Percentiles rank a stretch among this genome's conserved stretches.
Conservation (phyloP, 305 asterid species). For the Rubia peregrina region DNA sequence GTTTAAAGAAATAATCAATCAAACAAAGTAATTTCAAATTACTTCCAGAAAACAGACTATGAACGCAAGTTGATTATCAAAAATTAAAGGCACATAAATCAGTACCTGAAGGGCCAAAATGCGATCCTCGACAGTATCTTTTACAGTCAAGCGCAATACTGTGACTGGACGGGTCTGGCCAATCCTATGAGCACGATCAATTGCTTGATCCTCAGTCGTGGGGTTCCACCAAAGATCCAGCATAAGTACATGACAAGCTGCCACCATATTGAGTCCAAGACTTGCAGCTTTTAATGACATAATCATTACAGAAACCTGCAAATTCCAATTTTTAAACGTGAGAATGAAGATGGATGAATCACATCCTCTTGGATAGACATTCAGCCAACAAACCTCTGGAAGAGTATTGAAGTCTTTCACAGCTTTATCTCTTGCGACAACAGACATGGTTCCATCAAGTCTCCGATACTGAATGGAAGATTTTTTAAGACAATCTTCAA, state of each 20-base stretch:
- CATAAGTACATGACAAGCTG: constrained; percentile 86
- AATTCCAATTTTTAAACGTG: constrained; percentile 18
- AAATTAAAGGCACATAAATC: not conserved
- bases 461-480: constrained; percentile 72
- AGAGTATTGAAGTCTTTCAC: constrained; percentile 84
- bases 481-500: constrained; percentile 65
- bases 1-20: not conserved
- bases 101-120: constrained; percentile 92
- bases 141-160: constrained; percentile 83
- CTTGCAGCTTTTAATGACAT: constrained; percentile 99
- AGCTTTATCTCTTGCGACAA: constrained; percentile 83
- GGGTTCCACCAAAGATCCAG: constrained; percentile 99
- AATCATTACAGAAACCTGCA: constrained; percentile 81
- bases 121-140: constrained; percentile 98
- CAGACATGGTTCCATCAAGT: constrained; percentile 95
- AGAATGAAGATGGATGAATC: constrained; percentile 1
- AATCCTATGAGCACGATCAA: constrained; percentile 94
- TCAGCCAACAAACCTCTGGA: constrained; percentile 63
- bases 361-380: constrained; percentile 11
- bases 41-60: not conserved
- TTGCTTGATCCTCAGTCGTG: constrained; percentile 98
- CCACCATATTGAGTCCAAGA: constrained; percentile 96
- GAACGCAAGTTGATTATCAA: not conserved
- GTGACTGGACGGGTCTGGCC: constrained; percentile 96
- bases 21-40: not conserved